A percentile compares a stretch with the other conserved stretches of the same genome.
These are phyloP conservation scores for Pelagophyceae sp. DNA, from an alignment of 352 stramenopile species.

Conservation along the genomic window DNA sequence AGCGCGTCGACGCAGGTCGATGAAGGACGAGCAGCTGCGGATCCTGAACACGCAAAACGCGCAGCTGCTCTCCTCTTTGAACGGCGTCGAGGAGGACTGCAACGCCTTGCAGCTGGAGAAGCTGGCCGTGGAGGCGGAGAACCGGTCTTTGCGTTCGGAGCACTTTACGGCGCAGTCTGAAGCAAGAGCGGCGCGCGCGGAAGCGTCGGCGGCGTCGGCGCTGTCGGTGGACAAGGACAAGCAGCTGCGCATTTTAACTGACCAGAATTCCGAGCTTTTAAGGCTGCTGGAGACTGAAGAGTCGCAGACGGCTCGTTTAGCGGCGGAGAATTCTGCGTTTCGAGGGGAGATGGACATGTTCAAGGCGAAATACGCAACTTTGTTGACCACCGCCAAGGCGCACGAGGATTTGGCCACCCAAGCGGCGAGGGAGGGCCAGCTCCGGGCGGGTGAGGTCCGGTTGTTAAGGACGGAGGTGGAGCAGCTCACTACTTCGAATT, in stretches of 20 bases:
- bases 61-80: conserved; percentile 68
- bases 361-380: conserved; percentile 67
- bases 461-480: conserved; percentile 72
- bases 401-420: conserved; percentile 78
- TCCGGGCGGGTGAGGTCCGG: conserved; percentile 83
- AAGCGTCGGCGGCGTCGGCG: conserved; percentile 58
- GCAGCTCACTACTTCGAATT: conserved; percentile 79
- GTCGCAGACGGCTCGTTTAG: conserved; percentile 59
- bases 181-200: conserved; percentile 67
- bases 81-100: conserved; percentile 50
- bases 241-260: conserved; percentile 81
- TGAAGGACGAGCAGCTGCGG: conserved; percentile 89
- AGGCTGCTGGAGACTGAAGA: conserved; percentile 86
- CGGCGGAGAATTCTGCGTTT: conserved; percentile 47
- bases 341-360: conserved; percentile 65
- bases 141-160: conserved; percentile 69
- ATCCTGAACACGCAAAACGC: conserved; percentile 85
- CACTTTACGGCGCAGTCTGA: conserved; percentile 85
- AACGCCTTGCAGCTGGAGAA: conserved; percentile 50
- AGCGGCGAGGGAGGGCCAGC: conserved; percentile 73
- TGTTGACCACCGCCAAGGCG: conserved; percentile 78
- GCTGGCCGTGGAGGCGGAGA: conserved; percentile 69
- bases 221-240: conserved; percentile 77
- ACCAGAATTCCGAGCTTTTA: conserved; percentile 87
- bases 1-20: too few species aligned